phyloP scores from a whole-genome alignment of 208 protist species.

The Zelonia costaricensis region DNA sequence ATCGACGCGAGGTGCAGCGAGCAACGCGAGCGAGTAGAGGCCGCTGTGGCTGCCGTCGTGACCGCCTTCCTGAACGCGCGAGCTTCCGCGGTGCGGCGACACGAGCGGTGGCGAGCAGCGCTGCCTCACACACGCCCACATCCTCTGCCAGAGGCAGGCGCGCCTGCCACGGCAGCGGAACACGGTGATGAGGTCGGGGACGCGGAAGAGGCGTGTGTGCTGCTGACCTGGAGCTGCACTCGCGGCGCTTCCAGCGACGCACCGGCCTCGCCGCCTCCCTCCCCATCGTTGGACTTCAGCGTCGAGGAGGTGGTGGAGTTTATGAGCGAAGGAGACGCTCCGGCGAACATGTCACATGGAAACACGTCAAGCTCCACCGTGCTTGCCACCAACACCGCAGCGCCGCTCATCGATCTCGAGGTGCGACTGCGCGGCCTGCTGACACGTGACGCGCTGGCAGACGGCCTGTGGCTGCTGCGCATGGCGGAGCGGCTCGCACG shows the following conservation, averaged over 20 bases:
- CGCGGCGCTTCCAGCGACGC: too few relatives aligned
- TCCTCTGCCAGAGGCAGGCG: too few relatives aligned
- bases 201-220: conserved; percentile 6
- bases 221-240: conserved; percentile 22
- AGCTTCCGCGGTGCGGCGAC: too few relatives aligned
- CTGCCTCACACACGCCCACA: too few relatives aligned
- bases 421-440: conserved; percentile 7
- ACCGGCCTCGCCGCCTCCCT: too few relatives aligned
- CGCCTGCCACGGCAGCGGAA: not conserved
- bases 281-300: not conserved
- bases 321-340: not conserved
- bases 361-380: too few relatives aligned
- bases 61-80: too few relatives aligned
- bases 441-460: conserved; percentile 1
- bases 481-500: conserved; percentile 9
- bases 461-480: conserved; percentile 6
- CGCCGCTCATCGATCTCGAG: conserved; percentile 12
- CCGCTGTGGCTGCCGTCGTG: too few relatives aligned
- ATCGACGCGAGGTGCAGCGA: too few relatives aligned
- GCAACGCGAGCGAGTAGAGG: too few relatives aligned
- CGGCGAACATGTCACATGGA: too few relatives aligned
- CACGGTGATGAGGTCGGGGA: not conserved
- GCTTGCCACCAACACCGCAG: not conserved
- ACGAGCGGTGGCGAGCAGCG: too few relatives aligned
- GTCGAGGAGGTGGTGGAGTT: not conserved